phyloP scores from a whole-genome alignment of 805 yeast genomes.

The Hermanozyma aechmeae region DNA sequence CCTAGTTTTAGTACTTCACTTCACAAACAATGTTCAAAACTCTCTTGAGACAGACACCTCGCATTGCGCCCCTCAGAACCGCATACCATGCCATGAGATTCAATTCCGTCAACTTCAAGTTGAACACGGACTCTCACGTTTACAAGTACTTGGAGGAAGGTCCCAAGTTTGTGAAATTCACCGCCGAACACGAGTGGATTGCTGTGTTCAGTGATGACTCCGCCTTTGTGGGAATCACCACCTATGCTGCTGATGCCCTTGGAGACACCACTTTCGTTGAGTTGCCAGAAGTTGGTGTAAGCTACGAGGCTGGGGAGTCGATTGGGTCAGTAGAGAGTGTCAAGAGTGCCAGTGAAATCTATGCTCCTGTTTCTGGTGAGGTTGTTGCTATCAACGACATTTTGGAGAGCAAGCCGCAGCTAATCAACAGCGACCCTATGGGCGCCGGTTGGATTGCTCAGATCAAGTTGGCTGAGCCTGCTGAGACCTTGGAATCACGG shows the following conservation, averaged over 20 bases:
- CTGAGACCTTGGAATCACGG: slow-evolving; percentile 17
- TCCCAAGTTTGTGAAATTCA: slow-evolving; percentile 52
- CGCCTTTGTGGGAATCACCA: slow-evolving; percentile 84
- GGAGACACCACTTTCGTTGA: slow-evolving; percentile 96
- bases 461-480: slow-evolving; percentile 44
- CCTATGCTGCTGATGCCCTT: slow-evolving; percentile 90
- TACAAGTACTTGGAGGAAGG: slow-evolving; percentile 31
- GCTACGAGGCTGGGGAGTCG: slow-evolving; percentile 63
- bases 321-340: slow-evolving; percentile 93
- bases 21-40: slow-evolving; percentile 7
- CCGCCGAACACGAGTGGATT: slow-evolving; percentile 93
- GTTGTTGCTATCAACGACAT: slow-evolving; percentile 61
- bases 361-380: slow-evolving; percentile 77
- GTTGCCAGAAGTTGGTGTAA: slow-evolving; percentile 65
- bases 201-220: slow-evolving; percentile 76
- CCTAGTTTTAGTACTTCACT: not conserved
- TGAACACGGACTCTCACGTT: slow-evolving; percentile 28
- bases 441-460: slow-evolving; percentile 93
- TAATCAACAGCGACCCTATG: slow-evolving; percentile 82
- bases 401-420: slow-evolving; percentile 62
- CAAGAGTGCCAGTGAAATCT: slow-evolving; percentile 88
- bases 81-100: slow-evolving; percentile 13
- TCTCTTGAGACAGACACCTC: slow-evolving; percentile 8
- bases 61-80: slow-evolving; percentile 6
- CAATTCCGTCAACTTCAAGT: slow-evolving; percentile 23